These are phyloP conservation scores for Pelargonium myrrhifolium DNA, from an alignment of 441 rosid species.

Conservation along the genomic window DNA sequence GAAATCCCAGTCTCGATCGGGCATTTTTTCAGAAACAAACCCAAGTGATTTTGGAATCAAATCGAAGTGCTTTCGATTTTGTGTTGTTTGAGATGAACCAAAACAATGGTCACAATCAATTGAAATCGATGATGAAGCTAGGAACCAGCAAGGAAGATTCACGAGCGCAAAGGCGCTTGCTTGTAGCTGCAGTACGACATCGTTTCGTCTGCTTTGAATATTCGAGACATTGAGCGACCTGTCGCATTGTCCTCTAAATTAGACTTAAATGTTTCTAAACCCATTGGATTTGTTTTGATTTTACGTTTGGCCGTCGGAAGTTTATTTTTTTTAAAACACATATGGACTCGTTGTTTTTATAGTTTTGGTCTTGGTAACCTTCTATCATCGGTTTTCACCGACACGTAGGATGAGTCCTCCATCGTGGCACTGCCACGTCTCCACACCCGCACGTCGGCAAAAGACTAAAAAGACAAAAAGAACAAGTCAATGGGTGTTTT, in stretches of 20 bases:
- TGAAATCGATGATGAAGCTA: neutral
- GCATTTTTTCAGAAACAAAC: conserved; percentile 24
- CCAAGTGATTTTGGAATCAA: conserved; percentile 8
- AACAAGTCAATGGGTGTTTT: too few relatives aligned
- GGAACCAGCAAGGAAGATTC: neutral
- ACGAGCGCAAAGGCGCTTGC: neutral
- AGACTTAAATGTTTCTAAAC: too few relatives aligned
- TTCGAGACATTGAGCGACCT: neutral
- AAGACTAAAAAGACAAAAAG: too few relatives aligned
- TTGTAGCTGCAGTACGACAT: neutral
- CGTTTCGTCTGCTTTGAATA: neutral
- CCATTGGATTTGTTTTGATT: too few relatives aligned
- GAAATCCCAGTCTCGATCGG: conserved; percentile 59
- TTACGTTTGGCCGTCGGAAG: too few relatives aligned
- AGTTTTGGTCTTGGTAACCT: too few relatives aligned
- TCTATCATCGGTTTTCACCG: too few relatives aligned
- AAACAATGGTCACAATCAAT: neutral
- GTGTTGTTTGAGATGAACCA: neutral
- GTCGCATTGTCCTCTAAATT: neutral
- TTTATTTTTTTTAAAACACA: too few relatives aligned
- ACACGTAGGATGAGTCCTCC: too few relatives aligned
- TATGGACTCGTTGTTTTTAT: too few relatives aligned
- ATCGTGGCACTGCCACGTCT: too few relatives aligned
- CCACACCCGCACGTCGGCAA: too few relatives aligned
- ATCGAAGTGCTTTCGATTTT: neutral